Evolutionary conservation across 148 eudicot species (phyloP), one percentile per base, ranked within the genome.

Genomic region (Fagopyrum tataricum): DNA sequence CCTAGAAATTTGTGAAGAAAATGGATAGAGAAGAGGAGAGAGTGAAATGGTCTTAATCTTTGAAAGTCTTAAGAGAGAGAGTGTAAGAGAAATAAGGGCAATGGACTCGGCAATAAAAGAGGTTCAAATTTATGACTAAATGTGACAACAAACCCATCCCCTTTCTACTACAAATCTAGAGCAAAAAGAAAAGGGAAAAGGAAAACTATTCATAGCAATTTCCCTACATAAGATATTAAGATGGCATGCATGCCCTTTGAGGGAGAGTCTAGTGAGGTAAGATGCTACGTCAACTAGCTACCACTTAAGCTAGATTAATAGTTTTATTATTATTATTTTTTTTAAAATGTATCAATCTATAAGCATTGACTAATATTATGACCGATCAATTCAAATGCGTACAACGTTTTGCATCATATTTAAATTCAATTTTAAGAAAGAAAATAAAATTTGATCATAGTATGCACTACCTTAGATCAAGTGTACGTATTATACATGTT

Each of bases 41-140:
- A 64, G 69, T 64, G 69, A 64, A 64, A 64, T 31, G 44, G 69
- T 64, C 69, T 37, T 64, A 42, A 64, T 64, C 18, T 64, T 64
- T 64, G 69, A 64, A 64, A 64, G 69, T 64, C 69, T 31, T 64
- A 64, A 64, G 69, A 64, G 69, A 64, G 69, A 64, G 43, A 11
- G 43, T 4, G 44, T 31, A 20, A 37, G 43, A 39, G 9, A 15
- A 64, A 24, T 15, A 26, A 26, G 44, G 44, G 69, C 69, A 64
- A 5, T 64, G 44, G 44, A 64, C 69, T 64, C 69, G 69, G 69
- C 69, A 64, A 64, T 43, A 64, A 64, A 64, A 31, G 42, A 64
- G 69, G 69, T 64, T 64, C 69, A 13, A 64, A 64, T 2, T 64
- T 64, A 37, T 31, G 69, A 64, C 69, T 64, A 64, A 5, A 37